Percentiles rank a stretch among this genome's conserved stretches.
Evolutionary conservation across 306 rosid genomes (phyloP).

Genomic region (Vachellia collinsii): DNA sequence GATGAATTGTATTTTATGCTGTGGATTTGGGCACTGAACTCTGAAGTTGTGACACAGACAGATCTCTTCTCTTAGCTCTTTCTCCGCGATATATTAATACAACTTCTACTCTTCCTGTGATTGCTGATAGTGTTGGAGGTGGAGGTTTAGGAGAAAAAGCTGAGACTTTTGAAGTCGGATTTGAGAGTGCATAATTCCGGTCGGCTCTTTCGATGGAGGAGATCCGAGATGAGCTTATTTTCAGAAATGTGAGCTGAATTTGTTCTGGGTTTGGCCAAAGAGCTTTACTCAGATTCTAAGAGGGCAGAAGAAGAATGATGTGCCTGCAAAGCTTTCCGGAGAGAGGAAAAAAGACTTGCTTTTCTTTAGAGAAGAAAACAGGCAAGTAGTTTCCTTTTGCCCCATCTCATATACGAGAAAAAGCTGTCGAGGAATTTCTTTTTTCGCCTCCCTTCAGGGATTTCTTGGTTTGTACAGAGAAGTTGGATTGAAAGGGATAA

Average conservation of each 20-base stretch:
- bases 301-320: not conserved
- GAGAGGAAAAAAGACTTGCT: not conserved
- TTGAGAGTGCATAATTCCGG: constrained; percentile 35
- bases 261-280: constrained; percentile 33
- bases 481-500: not conserved
- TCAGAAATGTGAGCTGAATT: constrained; percentile 41
- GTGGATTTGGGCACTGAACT: not conserved
- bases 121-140: constrained; percentile 42
- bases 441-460: not conserved
- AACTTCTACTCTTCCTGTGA: constrained; percentile 32
- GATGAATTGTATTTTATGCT: constrained; percentile 29
- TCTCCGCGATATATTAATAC: constrained; percentile 8
- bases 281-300: constrained; percentile 4
- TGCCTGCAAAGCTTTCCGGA: not conserved
- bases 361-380: constrained; percentile 9
- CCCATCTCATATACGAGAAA: constrained; percentile 1
- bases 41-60: constrained; percentile 14
- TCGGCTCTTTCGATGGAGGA: constrained; percentile 17
- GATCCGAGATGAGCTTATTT: constrained; percentile 14
- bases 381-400: constrained; percentile 15
- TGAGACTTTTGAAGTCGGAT: constrained; percentile 34
- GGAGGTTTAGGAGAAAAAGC: constrained; percentile 30
- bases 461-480: constrained; percentile 22
- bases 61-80: constrained; percentile 29
- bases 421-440: not conserved